A percentile compares a stretch with the other conserved stretches of the same genome.
These are phyloP conservation scores for Omphalea diandra DNA, from an alignment of 441 rosid genomes.

Conservation along the genomic window DNA sequence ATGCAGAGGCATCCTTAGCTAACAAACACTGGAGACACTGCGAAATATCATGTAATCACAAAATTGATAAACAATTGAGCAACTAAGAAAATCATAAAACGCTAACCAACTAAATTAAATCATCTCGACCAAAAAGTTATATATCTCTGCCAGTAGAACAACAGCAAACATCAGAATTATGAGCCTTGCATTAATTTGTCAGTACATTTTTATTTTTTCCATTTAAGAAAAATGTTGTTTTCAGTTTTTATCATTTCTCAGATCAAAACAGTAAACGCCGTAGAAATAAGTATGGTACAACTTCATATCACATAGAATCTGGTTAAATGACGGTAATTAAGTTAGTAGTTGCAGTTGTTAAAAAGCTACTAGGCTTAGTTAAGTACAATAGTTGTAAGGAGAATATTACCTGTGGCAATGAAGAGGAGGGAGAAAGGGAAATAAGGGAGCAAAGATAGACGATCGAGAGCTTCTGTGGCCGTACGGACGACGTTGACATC, in stretches of 20 bases:
- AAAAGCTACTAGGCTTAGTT: background rate
- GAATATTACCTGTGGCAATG: conserved; percentile 47
- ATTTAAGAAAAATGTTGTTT: background rate
- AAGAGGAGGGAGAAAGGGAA: conserved; percentile 74
- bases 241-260: background rate
- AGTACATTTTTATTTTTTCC: background rate
- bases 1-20: background rate
- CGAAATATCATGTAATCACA: background rate
- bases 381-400: background rate
- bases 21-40: too few relatives aligned
- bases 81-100: background rate
- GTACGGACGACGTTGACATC: conserved; percentile 51
- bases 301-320: background rate
- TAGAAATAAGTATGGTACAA: background rate
- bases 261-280: background rate
- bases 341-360: background rate
- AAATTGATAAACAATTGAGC: background rate
- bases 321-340: too few relatives aligned
- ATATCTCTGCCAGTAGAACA: background rate
- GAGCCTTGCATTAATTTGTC: background rate
- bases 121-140: background rate
- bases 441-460: conserved; percentile 57
- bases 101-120: background rate
- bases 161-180: background rate
- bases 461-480: conserved; percentile 65